These are phyloP conservation scores for Pezizomycotina sp. DNA, from an alignment of 2,329 filamentous ascomycete species.

Conservation along the genomic window DNA sequence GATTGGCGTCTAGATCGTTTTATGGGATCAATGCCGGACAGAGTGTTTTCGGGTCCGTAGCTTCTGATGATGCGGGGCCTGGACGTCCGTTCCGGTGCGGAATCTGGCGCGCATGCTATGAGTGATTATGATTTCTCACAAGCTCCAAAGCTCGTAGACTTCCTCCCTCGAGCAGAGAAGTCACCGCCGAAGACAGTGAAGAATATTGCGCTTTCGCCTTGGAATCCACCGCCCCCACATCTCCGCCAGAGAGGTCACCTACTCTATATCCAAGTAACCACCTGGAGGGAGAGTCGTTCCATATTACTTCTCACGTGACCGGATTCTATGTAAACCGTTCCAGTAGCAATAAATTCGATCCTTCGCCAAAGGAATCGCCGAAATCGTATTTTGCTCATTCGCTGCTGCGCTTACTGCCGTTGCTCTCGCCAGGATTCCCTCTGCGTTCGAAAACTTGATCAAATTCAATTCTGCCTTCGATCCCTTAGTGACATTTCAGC, in stretches of 20 bases:
- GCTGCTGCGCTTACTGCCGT: constrained; percentile 58
- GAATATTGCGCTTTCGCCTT: constrained; percentile 69
- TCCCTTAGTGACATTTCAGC: constrained; percentile 80
- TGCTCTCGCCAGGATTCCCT: constrained; percentile 70
- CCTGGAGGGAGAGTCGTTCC: constrained; percentile 84
- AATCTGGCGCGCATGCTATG: constrained; percentile 39
- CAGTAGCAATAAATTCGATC: constrained; percentile 88
- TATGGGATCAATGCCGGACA: constrained; percentile 72
- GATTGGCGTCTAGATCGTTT: constrained; percentile 71
- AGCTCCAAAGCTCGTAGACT: constrained; percentile 47
- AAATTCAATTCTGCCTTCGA: constrained; percentile 74
- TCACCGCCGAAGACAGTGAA: constrained; percentile 79
- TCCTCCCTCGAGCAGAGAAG: constrained; percentile 48
- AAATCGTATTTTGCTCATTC: constrained; percentile 74
- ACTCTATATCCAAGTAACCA: constrained; percentile 74
- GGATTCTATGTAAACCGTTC: constrained; percentile 97
- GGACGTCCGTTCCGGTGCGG: constrained; percentile 29
- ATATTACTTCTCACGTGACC: constrained; percentile 82
- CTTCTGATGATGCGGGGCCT: constrained; percentile 29
- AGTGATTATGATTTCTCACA: constrained; percentile 58
- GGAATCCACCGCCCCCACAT: constrained; percentile 91
- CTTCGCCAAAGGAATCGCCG: constrained; percentile 58
- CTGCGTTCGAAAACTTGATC: constrained; percentile 60
- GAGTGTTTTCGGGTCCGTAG: constrained; percentile 70
- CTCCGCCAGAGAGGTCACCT: constrained; percentile 82